Evolutionary conservation across 495 filamentous ascomycete genomes (phyloP).

Genomic region (Talaromyces nanjingensis): DNA sequence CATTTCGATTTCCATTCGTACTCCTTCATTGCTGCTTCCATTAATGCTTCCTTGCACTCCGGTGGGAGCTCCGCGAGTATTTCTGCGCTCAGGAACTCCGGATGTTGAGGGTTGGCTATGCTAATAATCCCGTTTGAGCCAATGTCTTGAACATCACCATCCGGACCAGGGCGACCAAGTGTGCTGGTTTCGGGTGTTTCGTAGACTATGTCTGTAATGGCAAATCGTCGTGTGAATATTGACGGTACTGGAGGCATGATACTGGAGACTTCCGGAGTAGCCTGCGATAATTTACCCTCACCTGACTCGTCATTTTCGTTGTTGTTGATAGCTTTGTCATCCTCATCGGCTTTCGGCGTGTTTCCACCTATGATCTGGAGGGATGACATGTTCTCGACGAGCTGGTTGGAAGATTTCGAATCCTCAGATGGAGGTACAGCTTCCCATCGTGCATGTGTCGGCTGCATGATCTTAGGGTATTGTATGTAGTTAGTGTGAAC

Average conservation of each 20-base stretch:
- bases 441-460: slow-evolving; percentile 78
- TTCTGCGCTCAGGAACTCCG: slow-evolving; percentile 54
- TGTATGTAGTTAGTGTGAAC: slow-evolving; percentile 87
- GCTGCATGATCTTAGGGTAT: slow-evolving; percentile 82
- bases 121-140: slow-evolving; percentile 60
- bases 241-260: slow-evolving; percentile 60
- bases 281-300: slow-evolving; percentile 2
- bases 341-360: slow-evolving; percentile 10
- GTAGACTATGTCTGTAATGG: slow-evolving; percentile 64
- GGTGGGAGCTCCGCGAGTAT: slow-evolving; percentile 61
- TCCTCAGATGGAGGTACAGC: slow-evolving; percentile 40
- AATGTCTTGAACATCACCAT: slow-evolving; percentile 50
- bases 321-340: slow-evolving; percentile 4
- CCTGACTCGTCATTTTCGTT: slow-evolving; percentile 7
- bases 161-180: slow-evolving; percentile 58
- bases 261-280: slow-evolving; percentile 11
- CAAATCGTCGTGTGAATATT: slow-evolving; percentile 63
- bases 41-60: slow-evolving; percentile 64
- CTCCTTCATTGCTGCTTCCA: slow-evolving; percentile 55
- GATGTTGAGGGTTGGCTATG: slow-evolving; percentile 27
- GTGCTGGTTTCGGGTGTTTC: slow-evolving; percentile 52
- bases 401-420: slow-evolving; percentile 17
- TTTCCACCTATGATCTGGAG: slow-evolving; percentile 30
- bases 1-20: slow-evolving; percentile 65
- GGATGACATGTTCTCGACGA: slow-evolving; percentile 31